phyloP scores from a whole-genome alignment of 164 flowering plant genomes.

The Amborella trichopoda region DNA sequence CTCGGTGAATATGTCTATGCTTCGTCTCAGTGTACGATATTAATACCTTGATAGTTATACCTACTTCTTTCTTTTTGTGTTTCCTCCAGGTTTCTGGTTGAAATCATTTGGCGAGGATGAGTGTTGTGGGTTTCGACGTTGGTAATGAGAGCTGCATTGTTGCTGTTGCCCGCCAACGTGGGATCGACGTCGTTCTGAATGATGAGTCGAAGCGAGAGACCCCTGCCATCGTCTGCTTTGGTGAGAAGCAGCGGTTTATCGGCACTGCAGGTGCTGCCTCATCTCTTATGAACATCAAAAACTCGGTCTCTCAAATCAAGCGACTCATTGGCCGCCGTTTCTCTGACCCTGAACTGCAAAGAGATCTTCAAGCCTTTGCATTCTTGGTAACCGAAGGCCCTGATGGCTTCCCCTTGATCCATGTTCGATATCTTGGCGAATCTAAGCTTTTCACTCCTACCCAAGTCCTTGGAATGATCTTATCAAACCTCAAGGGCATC shows the following conservation, averaged over 20 bases:
- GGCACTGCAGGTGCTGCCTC: conserved; percentile 96
- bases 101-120: conserved; percentile 66
- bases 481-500: conserved; percentile 68
- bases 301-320: conserved; percentile 74
- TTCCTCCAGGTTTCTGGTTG: too few species aligned
- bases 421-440: conserved; percentile 73
- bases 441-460: conserved; percentile 59
- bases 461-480: conserved; percentile 77
- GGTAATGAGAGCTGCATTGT: conserved; percentile 92
- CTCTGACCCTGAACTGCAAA: conserved; percentile 78
- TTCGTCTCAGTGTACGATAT: too few species aligned
- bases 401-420: conserved; percentile 81
- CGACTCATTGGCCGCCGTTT: conserved; percentile 63
- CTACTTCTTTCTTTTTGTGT: too few species aligned
- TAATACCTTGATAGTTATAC: too few species aligned
- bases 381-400: conserved; percentile 76
- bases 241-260: conserved; percentile 86
- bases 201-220: conserved; percentile 97
- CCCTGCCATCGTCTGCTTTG: conserved; percentile 85
- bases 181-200: conserved; percentile 93
- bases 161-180: conserved; percentile 90
- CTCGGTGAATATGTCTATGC: too few species aligned
- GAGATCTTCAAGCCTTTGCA: conserved; percentile 60
- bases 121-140: conserved; percentile 92
- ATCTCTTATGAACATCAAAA: conserved; percentile 76